Percentiles rank a stretch among this genome's conserved stretches.
phyloP scores from a whole-genome alignment of 2,329 filamentous ascomycete species.

The Sphaerulina musiva region DNA sequence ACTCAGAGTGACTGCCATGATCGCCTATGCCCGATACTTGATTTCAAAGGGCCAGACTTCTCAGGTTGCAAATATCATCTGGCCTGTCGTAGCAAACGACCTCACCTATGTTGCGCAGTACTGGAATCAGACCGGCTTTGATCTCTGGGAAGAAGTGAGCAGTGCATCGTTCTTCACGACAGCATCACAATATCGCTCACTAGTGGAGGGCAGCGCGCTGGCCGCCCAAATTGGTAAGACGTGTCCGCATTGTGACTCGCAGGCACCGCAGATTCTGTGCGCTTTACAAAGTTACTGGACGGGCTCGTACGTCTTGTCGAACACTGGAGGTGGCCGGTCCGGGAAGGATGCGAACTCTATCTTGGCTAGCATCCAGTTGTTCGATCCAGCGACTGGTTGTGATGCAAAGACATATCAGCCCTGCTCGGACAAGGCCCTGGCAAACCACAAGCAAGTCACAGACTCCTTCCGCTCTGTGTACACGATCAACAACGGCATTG shows the following conservation, averaged over 20 bases:
- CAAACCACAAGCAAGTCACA: constrained; percentile 69
- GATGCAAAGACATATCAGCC: constrained; percentile 71
- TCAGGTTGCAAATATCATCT: constrained; percentile 53
- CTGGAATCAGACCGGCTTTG: constrained; percentile 57
- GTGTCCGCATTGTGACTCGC: constrained; percentile 54
- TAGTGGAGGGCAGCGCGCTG: constrained; percentile 58
- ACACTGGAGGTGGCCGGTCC: constrained; percentile 57
- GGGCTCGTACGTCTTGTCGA: constrained; percentile 58
- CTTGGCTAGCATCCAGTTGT: constrained; percentile 49
- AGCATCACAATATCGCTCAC: constrained; percentile 60
- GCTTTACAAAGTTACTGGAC: constrained; percentile 71
- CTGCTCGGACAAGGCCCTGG: constrained; percentile 54
- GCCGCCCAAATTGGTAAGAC: constrained; percentile 57
- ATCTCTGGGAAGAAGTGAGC: constrained; percentile 76
- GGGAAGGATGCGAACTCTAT: constrained; percentile 69
- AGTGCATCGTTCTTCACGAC: constrained; percentile 76
- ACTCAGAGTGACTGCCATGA: constrained; percentile 66
- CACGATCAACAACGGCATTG: constrained; percentile 59
- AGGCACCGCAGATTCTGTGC: constrained; percentile 66
- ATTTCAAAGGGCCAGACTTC: constrained; percentile 35
- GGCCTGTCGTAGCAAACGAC: constrained; percentile 71
- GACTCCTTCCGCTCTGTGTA: constrained; percentile 71
- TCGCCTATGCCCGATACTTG: constrained; percentile 66
- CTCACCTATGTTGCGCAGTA: constrained; percentile 68
- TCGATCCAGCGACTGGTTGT: constrained; percentile 58